Conservation (phyloP, 108 stramenopile genomes). For the Thalassiosira profunda region DNA sequence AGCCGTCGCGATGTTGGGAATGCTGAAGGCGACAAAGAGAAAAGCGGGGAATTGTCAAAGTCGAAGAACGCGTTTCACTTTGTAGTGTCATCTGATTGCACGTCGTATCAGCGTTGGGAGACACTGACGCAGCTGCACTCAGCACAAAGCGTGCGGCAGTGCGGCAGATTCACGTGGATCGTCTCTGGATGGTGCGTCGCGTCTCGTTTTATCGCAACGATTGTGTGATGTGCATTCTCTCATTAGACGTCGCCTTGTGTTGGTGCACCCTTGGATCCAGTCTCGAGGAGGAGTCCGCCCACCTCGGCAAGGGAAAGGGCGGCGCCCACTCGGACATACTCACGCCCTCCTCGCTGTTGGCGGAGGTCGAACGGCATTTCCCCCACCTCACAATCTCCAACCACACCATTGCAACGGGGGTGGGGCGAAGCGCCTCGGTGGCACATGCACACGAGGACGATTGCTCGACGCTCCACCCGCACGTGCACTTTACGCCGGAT, state of each 20-base stretch:
- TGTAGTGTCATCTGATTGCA: constrained; percentile 50
- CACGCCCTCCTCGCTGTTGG: constrained; percentile 23
- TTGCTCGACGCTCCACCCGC: constrained; percentile 36
- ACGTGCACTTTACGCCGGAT: constrained; percentile 59
- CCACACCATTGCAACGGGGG: constrained; percentile 5
- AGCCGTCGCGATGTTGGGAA: neutral
- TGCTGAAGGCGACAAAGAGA: neutral
- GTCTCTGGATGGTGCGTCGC: constrained; percentile 41
- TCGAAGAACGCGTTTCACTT: constrained; percentile 47
- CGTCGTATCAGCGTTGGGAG: constrained; percentile 62
- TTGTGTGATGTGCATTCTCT: too few species aligned
- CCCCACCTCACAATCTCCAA: constrained; percentile 36
- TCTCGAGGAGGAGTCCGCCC: constrained; percentile 21
- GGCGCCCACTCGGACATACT: constrained; percentile 46
- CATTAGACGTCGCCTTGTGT: too few species aligned
- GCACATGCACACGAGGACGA: constrained; percentile 9
- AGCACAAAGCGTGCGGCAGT: constrained; percentile 42
- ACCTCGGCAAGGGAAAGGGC: constrained; percentile 36
- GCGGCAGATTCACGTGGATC: constrained; percentile 60
- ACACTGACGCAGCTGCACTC: constrained; percentile 46
- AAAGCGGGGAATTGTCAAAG: neutral
- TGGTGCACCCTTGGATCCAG: neutral
- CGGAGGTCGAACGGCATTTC: constrained; percentile 44
- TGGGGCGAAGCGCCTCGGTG: neutral
- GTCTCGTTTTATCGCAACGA: too few species aligned